Base-by-base conservation (phyloP, 768 basidiomycete genomes). In the Russula brevipes region DNA sequence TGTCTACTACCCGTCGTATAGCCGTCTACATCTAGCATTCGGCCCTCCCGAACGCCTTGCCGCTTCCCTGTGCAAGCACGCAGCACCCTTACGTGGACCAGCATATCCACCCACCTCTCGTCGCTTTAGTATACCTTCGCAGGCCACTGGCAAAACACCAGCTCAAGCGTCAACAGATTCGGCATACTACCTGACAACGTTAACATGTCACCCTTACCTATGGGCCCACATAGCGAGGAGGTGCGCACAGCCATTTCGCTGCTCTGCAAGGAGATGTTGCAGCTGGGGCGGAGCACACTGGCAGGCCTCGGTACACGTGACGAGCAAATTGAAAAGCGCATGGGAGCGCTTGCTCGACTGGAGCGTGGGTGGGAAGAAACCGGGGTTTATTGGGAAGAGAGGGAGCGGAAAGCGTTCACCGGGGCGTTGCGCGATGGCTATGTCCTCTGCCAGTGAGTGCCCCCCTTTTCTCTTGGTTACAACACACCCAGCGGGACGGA, bases 391-490 rank as follows among this genome's bases (percentile, higher is more conserved):
- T 39, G 85, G 36, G 90, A 89, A 74, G 90, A 92, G 66, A 79
- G 85, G 70, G 90, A 94, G 74, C 77, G 86, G 66, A 80, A 78
- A 58, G 72, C 83, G 36, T 96, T 94, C 69, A 78, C 79, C 35
- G 89, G 93, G 59, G 85, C 89, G 0, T 71, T 94, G 64, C 76
- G 85, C 68, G 93, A 96, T 76, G 93, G 93, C 1, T 88, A 85
- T 73, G 82, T 95, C 24, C 80, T 96, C 36, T 94, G 93, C 85
- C 87, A 91, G 93, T 94, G 72, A 77, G 93, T 85, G 42, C 66
- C 54, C 46, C 44, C 12, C 60, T 33, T n/a, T 66, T 59, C 14
- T 16, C 42, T 5, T 44, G 11, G 42, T 14, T 44, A 5, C 42
- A 17, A 5, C 14, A 17, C 42, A 5, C 5, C 42, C 14, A 12